Percentiles rank a stretch among this genome's conserved stretches.
phyloP scores from a whole-genome alignment of 805 yeast genomes.

The Candida dajiaensis region DNA sequence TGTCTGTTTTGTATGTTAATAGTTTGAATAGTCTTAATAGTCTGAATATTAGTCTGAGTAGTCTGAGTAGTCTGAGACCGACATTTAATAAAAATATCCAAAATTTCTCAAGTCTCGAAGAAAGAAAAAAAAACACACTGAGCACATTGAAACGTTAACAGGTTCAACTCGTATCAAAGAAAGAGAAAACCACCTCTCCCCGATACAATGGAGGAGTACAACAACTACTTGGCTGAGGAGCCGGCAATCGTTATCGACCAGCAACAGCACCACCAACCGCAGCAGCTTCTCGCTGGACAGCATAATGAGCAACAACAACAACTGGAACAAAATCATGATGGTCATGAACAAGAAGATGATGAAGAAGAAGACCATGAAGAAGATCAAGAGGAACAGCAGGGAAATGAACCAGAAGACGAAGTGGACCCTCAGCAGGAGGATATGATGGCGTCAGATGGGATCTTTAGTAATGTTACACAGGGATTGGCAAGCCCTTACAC shows the following conservation, averaged over 20 bases:
- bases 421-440: constrained; percentile 28
- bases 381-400: constrained; percentile 10
- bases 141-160: too few species aligned
- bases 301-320: constrained; percentile 7
- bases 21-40: too few species aligned
- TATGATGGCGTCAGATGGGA: constrained; percentile 45
- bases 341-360: not conserved
- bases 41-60: too few species aligned
- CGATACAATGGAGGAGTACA: not conserved
- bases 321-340: constrained; percentile 6
- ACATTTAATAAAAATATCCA: too few species aligned
- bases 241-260: constrained; percentile 18
- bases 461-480: constrained; percentile 87
- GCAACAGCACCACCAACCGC: constrained; percentile 4
- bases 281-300: constrained; percentile 4
- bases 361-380: too few species aligned
- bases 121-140: too few species aligned
- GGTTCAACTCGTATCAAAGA: too few species aligned
- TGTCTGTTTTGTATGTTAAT: too few species aligned
- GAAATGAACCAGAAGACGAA: constrained; percentile 17
- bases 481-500: constrained; percentile 79
- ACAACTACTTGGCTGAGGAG: constrained; percentile 15
- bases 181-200: too few species aligned
- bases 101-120: too few species aligned
- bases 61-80: too few species aligned